phyloP scores from a whole-genome alignment of 768 basidiomycete species.

The Mycena latifolia region DNA sequence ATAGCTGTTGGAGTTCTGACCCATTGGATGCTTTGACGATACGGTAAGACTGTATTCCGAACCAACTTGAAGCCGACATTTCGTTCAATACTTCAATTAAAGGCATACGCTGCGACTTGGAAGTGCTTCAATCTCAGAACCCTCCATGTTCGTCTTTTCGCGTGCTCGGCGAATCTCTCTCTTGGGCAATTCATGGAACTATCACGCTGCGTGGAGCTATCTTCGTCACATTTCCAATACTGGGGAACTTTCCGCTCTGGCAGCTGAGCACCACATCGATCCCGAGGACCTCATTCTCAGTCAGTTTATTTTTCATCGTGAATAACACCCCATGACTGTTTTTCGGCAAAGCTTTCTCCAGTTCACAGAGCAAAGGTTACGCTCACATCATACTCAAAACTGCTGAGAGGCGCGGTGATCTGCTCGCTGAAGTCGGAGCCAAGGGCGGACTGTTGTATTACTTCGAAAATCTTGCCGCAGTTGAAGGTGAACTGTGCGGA shows the following conservation, averaged over 20 bases:
- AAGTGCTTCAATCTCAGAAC: not conserved
- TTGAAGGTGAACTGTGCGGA: conserved; percentile 8
- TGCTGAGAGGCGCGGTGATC: too few species aligned
- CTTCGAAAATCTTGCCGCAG: conserved; percentile 15
- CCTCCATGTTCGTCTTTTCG: not conserved
- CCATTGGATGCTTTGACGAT: conserved; percentile 1
- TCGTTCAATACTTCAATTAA: not conserved
- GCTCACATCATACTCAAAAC: conserved; percentile 1
- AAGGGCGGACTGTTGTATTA: conserved; percentile 3
- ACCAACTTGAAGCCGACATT: too few species aligned
- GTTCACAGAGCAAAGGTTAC: conserved; percentile 3
- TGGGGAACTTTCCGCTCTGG: conserved; percentile 5
- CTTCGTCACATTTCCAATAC: conserved; percentile 5
- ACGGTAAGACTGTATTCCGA: not conserved
- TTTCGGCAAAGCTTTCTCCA: conserved; percentile 1
- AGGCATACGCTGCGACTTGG: conserved; percentile 13
- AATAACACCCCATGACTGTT: not conserved
- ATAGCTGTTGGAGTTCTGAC: conserved; percentile 11
- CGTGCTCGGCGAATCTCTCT: conserved; percentile 10
- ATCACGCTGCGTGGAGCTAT: conserved; percentile 3
- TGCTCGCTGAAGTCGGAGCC: not conserved
- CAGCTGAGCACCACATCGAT: not conserved
- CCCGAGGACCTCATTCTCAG: conserved; percentile 7
- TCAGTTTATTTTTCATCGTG: not conserved
- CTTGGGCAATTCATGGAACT: conserved; percentile 10